Conservation (phyloP, 331 rosid species). For the Quercus tomentella region DNA sequence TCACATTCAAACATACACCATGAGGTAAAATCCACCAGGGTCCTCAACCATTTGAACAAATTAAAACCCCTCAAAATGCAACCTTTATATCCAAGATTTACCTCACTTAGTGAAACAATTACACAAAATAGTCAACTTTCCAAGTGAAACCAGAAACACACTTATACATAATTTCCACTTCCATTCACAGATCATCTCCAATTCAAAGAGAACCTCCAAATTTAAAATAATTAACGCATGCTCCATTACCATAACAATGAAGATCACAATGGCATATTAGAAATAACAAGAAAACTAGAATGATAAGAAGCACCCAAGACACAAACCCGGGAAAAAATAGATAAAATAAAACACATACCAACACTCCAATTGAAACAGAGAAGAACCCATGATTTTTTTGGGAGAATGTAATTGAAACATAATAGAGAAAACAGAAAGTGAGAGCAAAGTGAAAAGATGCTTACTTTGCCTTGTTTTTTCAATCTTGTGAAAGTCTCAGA, state of each 20-base stretch:
- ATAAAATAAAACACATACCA: too few species aligned
- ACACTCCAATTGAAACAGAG: neutral
- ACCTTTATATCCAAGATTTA: too few species aligned
- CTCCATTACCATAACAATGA: neutral
- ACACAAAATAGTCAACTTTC: too few species aligned
- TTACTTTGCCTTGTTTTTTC: slow-evolving; percentile 64
- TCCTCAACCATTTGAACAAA: neutral
- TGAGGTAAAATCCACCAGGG: neutral
- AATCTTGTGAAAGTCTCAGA: slow-evolving; percentile 68
- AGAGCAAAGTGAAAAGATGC: neutral
- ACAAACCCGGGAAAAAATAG: neutral
- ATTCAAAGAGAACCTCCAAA: neutral
- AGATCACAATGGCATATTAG: neutral
- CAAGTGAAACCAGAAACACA: too few species aligned
- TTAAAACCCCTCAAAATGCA: neutral
- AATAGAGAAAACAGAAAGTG: neutral
- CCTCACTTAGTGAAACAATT: too few species aligned
- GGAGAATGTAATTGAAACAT: slow-evolving; percentile 1
- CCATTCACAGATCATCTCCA: too few species aligned
- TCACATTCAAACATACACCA: neutral
- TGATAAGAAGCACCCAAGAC: neutral
- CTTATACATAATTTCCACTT: too few species aligned
- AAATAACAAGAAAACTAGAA: neutral
- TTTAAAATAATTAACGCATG: neutral
- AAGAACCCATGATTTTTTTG: neutral